Base-by-base conservation (phyloP, 73 alveolate species). In the Blepharisma japonicum region DNA sequence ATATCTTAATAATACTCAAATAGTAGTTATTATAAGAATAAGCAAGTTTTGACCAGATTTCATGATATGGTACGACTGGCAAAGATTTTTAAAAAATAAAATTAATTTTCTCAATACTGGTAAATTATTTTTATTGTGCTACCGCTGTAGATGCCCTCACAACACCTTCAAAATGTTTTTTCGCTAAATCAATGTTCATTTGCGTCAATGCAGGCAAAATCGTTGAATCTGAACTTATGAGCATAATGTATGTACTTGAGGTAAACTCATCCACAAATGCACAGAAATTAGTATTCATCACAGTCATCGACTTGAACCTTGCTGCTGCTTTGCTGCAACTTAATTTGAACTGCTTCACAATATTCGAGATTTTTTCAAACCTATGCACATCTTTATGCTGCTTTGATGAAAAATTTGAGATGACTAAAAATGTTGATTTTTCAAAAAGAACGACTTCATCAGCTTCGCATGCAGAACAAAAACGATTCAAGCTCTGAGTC, bases 391-490 rank as follows among this genome's bases (percentile, higher is more conserved):
- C 99, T 77, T 86, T 68, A 74, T 87, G 95, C 45, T 79, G 77
- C 72, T 83, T 86, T 53, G 83, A 90, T 71, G 89, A 92, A 77
- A 77, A 85, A 61, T 83, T 80, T 7, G 89, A 47, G 9, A 77
- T 77, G 49, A 96, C 96, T 49, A 96, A 92, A 93, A 96, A 96
- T 11, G 99, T 96, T 48, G 94, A 88, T 82, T 96, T 89, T 81
- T 96, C 99, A 83, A 96, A 96, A 66, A 96, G 84, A 4, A 96
- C 98, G 21, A 96, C 99, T 85, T 96, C 99, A 68, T 93, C 98
- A 48, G 98, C 98, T 66, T 83, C 86, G 56, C 96, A 83, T 45
- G 94, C 95, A 39, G 81, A 76, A 38, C 98, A 90, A 84, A 95
- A 95, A 71, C 92, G 84, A 72, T 83, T 81, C 71, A 96, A 81